A percentile compares a stretch with the other conserved stretches of the same genome.
phyloP scores from a whole-genome alignment of 2,329 filamentous ascomycete species.

The Neofusicoccum ribis region DNA sequence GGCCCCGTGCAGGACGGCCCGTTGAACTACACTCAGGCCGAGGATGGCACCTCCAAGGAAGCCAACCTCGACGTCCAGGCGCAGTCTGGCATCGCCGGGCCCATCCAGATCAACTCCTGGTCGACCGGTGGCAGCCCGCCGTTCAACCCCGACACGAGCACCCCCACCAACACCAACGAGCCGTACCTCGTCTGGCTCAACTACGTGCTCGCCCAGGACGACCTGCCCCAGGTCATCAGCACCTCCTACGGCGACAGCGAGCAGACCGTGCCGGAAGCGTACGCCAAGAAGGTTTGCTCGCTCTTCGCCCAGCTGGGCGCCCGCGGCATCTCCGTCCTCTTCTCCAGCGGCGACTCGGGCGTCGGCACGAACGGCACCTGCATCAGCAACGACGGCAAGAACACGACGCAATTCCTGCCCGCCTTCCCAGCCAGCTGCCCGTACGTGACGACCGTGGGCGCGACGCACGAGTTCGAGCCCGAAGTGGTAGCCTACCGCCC shows the following conservation, averaged over 20 bases:
- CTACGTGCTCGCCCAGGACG: constrained; percentile 56
- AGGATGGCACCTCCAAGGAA: constrained; percentile 52
- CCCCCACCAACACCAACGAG: constrained; percentile 30
- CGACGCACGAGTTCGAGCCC: constrained; percentile 25
- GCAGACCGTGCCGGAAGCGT: constrained; percentile 61
- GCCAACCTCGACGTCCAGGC: constrained; percentile 62
- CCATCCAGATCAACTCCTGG: constrained; percentile 58
- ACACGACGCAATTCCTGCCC: constrained; percentile 48
- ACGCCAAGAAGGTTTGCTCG: constrained; percentile 63
- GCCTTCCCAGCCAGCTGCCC: constrained; percentile 54
- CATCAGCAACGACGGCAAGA: constrained; percentile 27
- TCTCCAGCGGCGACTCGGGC: constrained; percentile 52
- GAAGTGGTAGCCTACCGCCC: constrained; percentile 26
- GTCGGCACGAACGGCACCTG: constrained; percentile 40
- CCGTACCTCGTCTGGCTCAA: constrained; percentile 64
- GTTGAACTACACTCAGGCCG: neutral
- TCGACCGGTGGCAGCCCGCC: constrained; percentile 58
- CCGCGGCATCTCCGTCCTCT: constrained; percentile 51
- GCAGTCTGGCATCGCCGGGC: constrained; percentile 56
- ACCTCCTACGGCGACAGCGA: constrained; percentile 70
- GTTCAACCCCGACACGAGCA: constrained; percentile 44
- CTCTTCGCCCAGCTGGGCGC: constrained; percentile 56
- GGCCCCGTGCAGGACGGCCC: constrained; percentile 25
- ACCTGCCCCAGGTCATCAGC: constrained; percentile 64
- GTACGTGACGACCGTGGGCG: constrained; percentile 53